phyloP scores from a whole-genome alignment of 2,329 filamentous ascomycete genomes.

The Botrytis fragariae region DNA sequence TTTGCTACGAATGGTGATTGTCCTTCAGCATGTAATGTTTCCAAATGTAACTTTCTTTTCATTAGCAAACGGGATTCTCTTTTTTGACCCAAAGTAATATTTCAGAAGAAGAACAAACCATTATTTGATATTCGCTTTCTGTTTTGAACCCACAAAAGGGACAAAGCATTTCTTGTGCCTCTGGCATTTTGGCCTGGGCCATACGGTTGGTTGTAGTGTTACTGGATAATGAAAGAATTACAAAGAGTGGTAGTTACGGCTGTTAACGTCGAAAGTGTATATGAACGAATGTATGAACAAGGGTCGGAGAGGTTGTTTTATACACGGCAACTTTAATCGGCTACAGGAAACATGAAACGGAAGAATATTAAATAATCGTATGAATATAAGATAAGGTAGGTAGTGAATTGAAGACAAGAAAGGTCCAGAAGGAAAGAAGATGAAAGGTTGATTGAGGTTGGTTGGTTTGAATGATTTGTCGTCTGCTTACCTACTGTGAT shows the following conservation, averaged over 20 bases:
- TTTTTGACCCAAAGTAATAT: slow-evolving; percentile 20
- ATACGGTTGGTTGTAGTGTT: not conserved
- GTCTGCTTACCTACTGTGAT: not conserved
- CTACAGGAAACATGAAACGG: not conserved
- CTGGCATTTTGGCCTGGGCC: not conserved
- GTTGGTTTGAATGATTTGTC: not conserved
- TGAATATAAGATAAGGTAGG: not conserved
- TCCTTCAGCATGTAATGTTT: slow-evolving; percentile 36
- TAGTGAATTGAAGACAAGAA: not conserved
- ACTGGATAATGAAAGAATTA: not conserved
- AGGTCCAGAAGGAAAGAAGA: not conserved
- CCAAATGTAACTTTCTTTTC: slow-evolving; percentile 35
- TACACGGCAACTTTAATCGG: not conserved
- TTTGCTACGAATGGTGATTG: slow-evolving; percentile 37
- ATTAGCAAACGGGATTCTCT: slow-evolving; percentile 19
- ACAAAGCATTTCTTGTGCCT: slow-evolving; percentile 33
- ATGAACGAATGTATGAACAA: not conserved
- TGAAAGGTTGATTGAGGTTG: too few relatives aligned
- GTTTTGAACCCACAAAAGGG: slow-evolving; percentile 44
- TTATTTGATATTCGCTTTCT: slow-evolving; percentile 41
- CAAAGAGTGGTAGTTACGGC: slow-evolving; percentile 10
- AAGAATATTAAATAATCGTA: not conserved
- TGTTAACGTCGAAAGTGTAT: slow-evolving; percentile 7
- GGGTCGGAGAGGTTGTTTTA: not conserved
- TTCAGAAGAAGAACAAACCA: slow-evolving; percentile 35